These are phyloP conservation scores for Russula brevipes DNA, from an alignment of 768 basidiomycete species.

Conservation along the genomic window DNA sequence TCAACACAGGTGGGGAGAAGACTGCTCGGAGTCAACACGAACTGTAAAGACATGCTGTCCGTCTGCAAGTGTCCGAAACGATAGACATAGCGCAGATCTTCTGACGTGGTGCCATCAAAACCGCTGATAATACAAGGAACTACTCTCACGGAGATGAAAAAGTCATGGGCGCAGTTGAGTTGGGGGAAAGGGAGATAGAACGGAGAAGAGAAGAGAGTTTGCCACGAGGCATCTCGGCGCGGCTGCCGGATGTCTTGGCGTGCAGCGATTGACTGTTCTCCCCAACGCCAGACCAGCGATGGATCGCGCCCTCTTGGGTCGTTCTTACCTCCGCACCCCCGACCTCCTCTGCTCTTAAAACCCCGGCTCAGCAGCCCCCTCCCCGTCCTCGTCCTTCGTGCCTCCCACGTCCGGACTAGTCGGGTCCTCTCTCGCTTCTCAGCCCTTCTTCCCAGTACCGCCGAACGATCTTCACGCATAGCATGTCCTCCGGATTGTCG, in stretches of 20 bases:
- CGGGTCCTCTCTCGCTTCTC: background rate
- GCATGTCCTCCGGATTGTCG: background rate
- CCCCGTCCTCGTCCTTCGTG: too few relatives aligned
- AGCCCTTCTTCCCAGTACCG: too few relatives aligned
- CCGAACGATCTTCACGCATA: background rate
- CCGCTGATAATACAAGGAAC: too few relatives aligned
- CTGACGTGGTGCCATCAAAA: too few relatives aligned
- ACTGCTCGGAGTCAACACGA: constrained; percentile 7
- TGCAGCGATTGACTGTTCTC: too few relatives aligned
- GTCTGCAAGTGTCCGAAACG: constrained; percentile 23
- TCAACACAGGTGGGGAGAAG: constrained; percentile 20
- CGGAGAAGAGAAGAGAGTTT: too few relatives aligned
- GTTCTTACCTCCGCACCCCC: too few relatives aligned
- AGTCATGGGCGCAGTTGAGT: background rate
- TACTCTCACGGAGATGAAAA: too few relatives aligned
- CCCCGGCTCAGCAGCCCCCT: background rate
- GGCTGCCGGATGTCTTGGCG: background rate
- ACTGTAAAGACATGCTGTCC: constrained; percentile 14
- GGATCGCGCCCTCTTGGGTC: too few relatives aligned
- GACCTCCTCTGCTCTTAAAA: background rate
- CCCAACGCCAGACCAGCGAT: too few relatives aligned
- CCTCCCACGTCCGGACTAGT: background rate
- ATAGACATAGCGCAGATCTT: background rate
- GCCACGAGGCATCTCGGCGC: too few relatives aligned
- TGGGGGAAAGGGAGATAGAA: background rate